Percentiles rank a stretch among this genome's conserved stretches.
These are phyloP conservation scores for Tillandsia fasciculata DNA, from an alignment of 176 grass and related monocot species.

Conservation along the genomic window DNA sequence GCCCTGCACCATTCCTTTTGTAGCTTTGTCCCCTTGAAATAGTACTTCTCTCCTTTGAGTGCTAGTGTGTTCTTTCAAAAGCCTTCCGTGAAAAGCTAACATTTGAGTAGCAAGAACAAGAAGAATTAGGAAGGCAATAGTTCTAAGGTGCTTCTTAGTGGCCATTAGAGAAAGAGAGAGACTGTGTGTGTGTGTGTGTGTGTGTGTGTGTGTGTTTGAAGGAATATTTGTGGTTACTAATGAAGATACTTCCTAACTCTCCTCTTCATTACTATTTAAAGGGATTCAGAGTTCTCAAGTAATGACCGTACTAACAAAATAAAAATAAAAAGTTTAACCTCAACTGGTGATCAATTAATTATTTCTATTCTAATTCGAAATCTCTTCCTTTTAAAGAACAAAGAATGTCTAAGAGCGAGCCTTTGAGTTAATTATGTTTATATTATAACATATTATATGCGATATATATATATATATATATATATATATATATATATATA, in stretches of 20 bases:
- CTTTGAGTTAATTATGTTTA: no score
- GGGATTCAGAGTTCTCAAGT: no score
- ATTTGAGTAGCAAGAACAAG: slow-evolving; percentile 8
- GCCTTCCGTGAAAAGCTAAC: slow-evolving; percentile 11
- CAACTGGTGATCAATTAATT: neutral
- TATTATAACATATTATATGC: no score
- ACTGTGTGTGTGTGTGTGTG: neutral
- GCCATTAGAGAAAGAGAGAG: slow-evolving; percentile 14
- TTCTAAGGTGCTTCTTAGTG: slow-evolving; percentile 10
- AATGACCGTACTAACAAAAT: no score
- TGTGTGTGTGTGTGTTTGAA: neutral
- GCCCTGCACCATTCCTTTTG: slow-evolving; percentile 10
- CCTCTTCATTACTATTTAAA: neutral
- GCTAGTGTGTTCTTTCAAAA: neutral
- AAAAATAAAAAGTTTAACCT: no score
- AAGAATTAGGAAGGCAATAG: slow-evolving; percentile 4
- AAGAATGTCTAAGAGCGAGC: no score
- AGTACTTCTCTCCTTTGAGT: slow-evolving; percentile 10
- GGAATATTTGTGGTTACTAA: neutral
- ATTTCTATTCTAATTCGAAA: neutral
- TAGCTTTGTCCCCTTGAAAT: slow-evolving; percentile 9
- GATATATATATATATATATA: no score
- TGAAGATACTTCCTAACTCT: neutral
- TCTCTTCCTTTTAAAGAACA: neutral
- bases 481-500: no score